phyloP scores from a whole-genome alignment of 768 basidiomycete genomes.

The Myochromella boudieri region DNA sequence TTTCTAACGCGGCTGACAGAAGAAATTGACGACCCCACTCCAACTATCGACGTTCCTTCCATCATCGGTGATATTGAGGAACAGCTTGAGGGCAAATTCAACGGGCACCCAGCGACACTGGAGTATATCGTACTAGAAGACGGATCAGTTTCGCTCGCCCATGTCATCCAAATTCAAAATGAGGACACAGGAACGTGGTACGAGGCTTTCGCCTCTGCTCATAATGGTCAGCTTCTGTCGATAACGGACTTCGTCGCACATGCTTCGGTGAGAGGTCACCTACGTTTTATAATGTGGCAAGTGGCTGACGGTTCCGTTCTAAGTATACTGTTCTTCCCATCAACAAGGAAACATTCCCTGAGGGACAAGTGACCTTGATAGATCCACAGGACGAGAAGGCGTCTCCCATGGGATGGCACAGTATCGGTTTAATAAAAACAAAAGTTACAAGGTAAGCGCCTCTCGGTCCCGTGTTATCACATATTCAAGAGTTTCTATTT shows the following conservation, averaged over 20 bases:
- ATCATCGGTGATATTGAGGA: conserved; percentile 38
- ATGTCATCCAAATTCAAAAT: conserved; percentile 37
- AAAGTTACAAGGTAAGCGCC: conserved; percentile 13
- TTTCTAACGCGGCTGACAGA: conserved; percentile 10
- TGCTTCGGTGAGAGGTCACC: conserved; percentile 39
- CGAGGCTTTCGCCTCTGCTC: conserved; percentile 59
- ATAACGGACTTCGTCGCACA: conserved; percentile 54
- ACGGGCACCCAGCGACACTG: conserved; percentile 35
- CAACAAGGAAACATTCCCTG: neutral
- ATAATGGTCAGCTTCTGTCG: conserved; percentile 46
- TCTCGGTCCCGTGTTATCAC: neutral
- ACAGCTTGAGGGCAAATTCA: conserved; percentile 38
- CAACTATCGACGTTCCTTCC: conserved; percentile 31
- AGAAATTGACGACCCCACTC: conserved; percentile 30
- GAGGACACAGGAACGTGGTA: conserved; percentile 42
- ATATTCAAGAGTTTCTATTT: neutral
- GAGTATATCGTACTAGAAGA: conserved; percentile 42
- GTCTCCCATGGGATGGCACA: conserved; percentile 61
- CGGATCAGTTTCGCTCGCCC: conserved; percentile 35
- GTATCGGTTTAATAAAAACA: conserved; percentile 14
- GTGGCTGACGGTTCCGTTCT: neutral
- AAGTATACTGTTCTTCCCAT: conserved; percentile 1
- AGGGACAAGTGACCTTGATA: conserved; percentile 38
- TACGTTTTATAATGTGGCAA: neutral
- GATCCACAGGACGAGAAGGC: conserved; percentile 54